Evolutionary conservation across 2,329 filamentous ascomycete species (phyloP).

Genomic region (Sporothrix pallida): DNA sequence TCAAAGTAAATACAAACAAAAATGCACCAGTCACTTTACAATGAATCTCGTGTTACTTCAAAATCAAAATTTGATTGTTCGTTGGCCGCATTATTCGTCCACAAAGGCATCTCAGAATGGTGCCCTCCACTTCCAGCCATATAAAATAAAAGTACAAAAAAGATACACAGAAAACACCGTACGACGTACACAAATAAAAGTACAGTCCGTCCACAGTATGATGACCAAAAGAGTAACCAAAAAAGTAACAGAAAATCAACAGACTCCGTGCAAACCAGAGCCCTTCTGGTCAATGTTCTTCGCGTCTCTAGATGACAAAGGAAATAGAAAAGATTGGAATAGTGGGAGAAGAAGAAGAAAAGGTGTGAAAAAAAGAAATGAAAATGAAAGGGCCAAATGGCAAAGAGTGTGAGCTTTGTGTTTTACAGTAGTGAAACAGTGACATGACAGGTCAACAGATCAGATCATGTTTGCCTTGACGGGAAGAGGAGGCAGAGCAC

Average conservation of each 20-base stretch:
- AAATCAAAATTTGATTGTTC: constrained; percentile 1
- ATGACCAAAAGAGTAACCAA: background rate
- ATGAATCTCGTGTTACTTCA: too few species aligned
- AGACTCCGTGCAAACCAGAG: background rate
- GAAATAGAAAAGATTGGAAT: constrained; percentile 6
- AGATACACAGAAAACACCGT: background rate
- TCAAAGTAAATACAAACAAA: too few species aligned
- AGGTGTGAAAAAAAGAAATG: background rate
- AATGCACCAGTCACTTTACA: too few species aligned
- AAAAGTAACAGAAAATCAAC: background rate
- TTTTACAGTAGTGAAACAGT: background rate
- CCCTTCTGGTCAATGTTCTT: background rate
- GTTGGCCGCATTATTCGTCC: constrained; percentile 27
- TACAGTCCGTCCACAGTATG: background rate
- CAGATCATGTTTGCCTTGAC: background rate
- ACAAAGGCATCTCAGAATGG: background rate
- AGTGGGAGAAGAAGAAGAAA: background rate
- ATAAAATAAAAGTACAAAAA: constrained; percentile 12
- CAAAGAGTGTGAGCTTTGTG: constrained; percentile 9
- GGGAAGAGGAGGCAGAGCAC: constrained; percentile 57
- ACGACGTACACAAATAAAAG: background rate
- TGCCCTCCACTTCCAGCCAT: background rate
- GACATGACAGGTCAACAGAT: background rate
- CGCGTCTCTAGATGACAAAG: constrained; percentile 22
- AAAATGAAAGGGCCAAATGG: background rate